A percentile compares a stretch with the other conserved stretches of the same genome.
These are phyloP conservation scores for Colletotrichum phormii DNA, from an alignment of 2,329 filamentous ascomycete species.

Conservation along the genomic window DNA sequence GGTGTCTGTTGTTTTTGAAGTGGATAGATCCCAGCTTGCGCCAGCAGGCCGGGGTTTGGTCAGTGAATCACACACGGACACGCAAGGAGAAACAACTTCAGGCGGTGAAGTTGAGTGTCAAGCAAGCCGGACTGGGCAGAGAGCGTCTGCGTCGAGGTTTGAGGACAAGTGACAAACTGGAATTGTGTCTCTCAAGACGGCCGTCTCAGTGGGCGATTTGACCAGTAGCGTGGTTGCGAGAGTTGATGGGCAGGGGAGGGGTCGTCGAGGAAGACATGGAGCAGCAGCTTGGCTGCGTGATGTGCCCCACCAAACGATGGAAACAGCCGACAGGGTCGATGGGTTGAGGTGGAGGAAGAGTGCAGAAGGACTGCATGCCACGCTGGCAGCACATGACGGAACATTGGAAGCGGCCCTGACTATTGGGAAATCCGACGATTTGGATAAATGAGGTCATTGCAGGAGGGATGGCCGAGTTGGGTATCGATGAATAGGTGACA, in stretches of 20 bases:
- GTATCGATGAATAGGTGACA: slow-evolving; percentile 21
- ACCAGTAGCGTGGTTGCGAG: slow-evolving; percentile 7
- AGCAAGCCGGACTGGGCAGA: slow-evolving; percentile 20
- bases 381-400: slow-evolving; percentile 37
- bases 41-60: slow-evolving; percentile 8
- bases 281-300: slow-evolving; percentile 33
- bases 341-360: slow-evolving; percentile 30
- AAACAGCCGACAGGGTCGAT: slow-evolving; percentile 34
- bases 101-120: slow-evolving; percentile 29
- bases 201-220: slow-evolving; percentile 5
- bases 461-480: slow-evolving; percentile 21
- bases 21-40: slow-evolving; percentile 30
- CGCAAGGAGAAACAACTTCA: slow-evolving; percentile 21
- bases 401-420: slow-evolving; percentile 13
- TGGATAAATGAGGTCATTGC: slow-evolving; percentile 37
- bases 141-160: slow-evolving; percentile 6
- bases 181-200: neutral
- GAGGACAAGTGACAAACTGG: slow-evolving; percentile 8
- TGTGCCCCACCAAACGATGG: slow-evolving; percentile 28
- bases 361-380: slow-evolving; percentile 37
- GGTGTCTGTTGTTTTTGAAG: slow-evolving; percentile 11
- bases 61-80: slow-evolving; percentile 33
- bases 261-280: slow-evolving; percentile 4
- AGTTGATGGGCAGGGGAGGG: slow-evolving; percentile 13
- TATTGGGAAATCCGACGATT: slow-evolving; percentile 33